Conservation (phyloP, 176 grass and related monocot species). For the Dendrocalamus sinicus region DNA sequence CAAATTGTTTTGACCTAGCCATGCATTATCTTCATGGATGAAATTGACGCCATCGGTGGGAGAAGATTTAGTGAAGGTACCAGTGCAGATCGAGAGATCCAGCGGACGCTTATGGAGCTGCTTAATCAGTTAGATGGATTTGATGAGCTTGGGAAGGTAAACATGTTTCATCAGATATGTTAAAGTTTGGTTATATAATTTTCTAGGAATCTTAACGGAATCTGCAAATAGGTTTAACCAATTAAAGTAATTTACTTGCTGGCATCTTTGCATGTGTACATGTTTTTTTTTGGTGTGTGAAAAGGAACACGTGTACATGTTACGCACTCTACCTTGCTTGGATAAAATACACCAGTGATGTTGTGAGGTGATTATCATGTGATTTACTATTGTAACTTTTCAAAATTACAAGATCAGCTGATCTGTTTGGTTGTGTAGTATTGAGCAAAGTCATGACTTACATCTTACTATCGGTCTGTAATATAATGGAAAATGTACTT, state of each 20-base stretch:
- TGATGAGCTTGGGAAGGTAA: conserved; percentile 97
- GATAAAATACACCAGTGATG: neutral
- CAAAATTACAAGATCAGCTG: neutral
- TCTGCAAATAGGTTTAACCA: neutral
- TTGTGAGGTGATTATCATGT: neutral
- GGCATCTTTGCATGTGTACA: neutral
- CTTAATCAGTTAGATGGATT: conserved; percentile 98
- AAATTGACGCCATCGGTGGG: conserved; percentile 98
- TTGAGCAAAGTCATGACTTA: neutral
- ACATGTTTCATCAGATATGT: conserved; percentile 7
- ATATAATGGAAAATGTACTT: neutral
- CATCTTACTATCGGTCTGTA: neutral
- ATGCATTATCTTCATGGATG: conserved; percentile 99
- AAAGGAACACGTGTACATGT: neutral
- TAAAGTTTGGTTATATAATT: conserved; percentile 6
- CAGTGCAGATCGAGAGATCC: conserved; percentile 97
- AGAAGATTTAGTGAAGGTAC: conserved; percentile 98
- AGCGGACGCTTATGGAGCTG: conserved; percentile 96
- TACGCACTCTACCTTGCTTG: conserved; percentile 9
- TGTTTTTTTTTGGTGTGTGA: neutral
- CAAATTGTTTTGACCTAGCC: conserved; percentile 61
- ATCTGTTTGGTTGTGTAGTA: neutral
- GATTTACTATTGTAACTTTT: conserved; percentile 10
- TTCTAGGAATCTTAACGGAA: neutral
- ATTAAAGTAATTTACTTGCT: conserved; percentile 15